These are phyloP conservation scores for Cymbopogon flexuosus DNA, from an alignment of 202 grass and related monocot species.

Conservation along the genomic window DNA sequence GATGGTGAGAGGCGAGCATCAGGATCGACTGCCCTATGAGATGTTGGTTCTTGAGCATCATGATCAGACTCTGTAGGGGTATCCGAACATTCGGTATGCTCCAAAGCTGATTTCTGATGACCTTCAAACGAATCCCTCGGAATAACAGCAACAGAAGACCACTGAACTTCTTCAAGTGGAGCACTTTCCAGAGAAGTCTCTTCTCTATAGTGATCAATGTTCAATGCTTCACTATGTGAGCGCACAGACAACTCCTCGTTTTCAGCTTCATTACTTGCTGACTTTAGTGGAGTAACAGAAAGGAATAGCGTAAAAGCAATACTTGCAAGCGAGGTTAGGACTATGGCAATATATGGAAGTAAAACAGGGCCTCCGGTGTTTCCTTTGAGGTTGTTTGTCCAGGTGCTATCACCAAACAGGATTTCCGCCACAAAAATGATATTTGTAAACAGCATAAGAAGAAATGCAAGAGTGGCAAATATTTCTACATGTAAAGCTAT, in stretches of 20 bases:
- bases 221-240: not conserved
- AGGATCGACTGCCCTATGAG: not conserved
- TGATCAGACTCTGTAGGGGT: not conserved
- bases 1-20: not conserved
- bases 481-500: constrained; percentile 53
- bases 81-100: constrained; percentile 6
- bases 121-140: not conserved
- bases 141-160: not conserved
- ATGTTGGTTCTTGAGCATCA: constrained; percentile 3
- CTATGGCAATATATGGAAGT: constrained; percentile 42
- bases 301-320: constrained; percentile 60
- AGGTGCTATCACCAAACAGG: constrained; percentile 75
- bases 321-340: constrained; percentile 50
- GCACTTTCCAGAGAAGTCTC: constrained; percentile 8
- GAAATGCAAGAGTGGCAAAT: constrained; percentile 58
- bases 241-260: not conserved
- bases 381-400: constrained; percentile 65
- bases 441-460: constrained; percentile 60
- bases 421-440: constrained; percentile 71
- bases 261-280: constrained; percentile 44
- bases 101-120: not conserved
- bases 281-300: constrained; percentile 70
- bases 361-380: constrained; percentile 44
- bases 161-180: constrained; percentile 38
- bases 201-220: not conserved